Evolutionary conservation across 2,329 filamentous ascomycete genomes (phyloP), one percentile per base, ranked within the genome.

Genomic region (Paradendryphiella salina): DNA sequence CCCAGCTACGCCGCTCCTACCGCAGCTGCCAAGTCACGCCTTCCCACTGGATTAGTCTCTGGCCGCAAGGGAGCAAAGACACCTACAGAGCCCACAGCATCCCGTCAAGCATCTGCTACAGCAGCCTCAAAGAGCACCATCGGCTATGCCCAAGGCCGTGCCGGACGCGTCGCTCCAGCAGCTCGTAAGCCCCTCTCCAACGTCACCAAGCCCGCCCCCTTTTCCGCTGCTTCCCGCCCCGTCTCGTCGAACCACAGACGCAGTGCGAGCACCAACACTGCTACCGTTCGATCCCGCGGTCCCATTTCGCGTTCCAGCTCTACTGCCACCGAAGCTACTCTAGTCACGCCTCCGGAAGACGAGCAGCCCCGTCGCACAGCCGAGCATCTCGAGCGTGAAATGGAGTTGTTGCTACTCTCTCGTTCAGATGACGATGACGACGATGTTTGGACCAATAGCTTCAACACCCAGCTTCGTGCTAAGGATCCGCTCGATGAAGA

Each of bases 61-160:
- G 74, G 67, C 46, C 77, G 74, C 49, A 79, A 79, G 43, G 62
- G 73, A 1, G 50, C 72, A 5, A 67, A 62, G 5, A 61, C 73
- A 3, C 50, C 55, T 4, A 73, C 79, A 2, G 74, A 80, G 53
- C 73, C 79, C 0, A 78, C 79, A n/a, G 67, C 72, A 8, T 78
- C 82, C 60, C 82, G 85, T 38, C 82, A 84, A 57, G 80, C 80
- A 7, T 78, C 82, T 9, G 86, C 87, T 1, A 80, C 83, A 17
- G 83, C 82, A 5, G 85, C 85, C 5, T 96, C 91, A 1, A 84
- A 86, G 56, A 92, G 85, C 47, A 96, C 91, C 0, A 81, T 96
- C 34, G 92, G 92, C 13, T 96, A 96, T 69, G 89, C 83, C 48
- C 90, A 88, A 70, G 91, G 92, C 28, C 83, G 89, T 28, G 76